Conservation (phyloP, 2,329 filamentous ascomycete genomes). For the Pseudocercospora macadamiae region DNA sequence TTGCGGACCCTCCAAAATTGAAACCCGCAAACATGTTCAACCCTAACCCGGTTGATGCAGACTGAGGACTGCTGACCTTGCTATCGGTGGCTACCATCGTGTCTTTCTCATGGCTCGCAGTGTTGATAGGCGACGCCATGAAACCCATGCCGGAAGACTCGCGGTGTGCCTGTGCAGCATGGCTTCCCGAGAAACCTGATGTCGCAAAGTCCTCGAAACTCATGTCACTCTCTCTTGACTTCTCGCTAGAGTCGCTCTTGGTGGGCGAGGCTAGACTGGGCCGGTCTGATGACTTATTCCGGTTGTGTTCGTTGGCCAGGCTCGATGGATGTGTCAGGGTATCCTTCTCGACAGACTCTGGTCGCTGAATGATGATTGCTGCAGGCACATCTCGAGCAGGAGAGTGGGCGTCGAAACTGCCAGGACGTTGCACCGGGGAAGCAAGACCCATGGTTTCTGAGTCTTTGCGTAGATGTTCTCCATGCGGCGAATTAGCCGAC, state of each 20-base stretch:
- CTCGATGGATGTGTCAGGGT: background rate
- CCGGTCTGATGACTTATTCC: background rate
- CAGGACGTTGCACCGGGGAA: background rate
- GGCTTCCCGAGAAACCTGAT: constrained; percentile 11
- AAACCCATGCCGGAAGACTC: too few relatives aligned
- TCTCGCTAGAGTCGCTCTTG: constrained; percentile 4
- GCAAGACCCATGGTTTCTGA: constrained; percentile 3
- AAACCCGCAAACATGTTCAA: constrained; percentile 23
- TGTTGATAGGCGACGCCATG: background rate
- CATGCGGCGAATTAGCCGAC: too few relatives aligned
- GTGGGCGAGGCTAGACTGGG: constrained; percentile 6
- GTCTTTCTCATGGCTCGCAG: background rate
- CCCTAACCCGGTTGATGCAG: constrained; percentile 18
- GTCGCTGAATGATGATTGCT: background rate
- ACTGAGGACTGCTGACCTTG: constrained; percentile 9
- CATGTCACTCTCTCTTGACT: constrained; percentile 12
- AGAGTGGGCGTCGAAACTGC: too few relatives aligned
- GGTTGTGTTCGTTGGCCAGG: background rate
- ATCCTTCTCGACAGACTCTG: background rate
- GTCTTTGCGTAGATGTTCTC: background rate
- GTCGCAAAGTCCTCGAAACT: constrained; percentile 22
- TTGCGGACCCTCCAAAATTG: constrained; percentile 17
- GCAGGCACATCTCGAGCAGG: background rate
- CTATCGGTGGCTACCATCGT: background rate
- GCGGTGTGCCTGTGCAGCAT: background rate